A percentile compares a stretch with the other conserved stretches of the same genome.
phyloP scores from a whole-genome alignment of 805 yeast species.

The Candida piceae region DNA sequence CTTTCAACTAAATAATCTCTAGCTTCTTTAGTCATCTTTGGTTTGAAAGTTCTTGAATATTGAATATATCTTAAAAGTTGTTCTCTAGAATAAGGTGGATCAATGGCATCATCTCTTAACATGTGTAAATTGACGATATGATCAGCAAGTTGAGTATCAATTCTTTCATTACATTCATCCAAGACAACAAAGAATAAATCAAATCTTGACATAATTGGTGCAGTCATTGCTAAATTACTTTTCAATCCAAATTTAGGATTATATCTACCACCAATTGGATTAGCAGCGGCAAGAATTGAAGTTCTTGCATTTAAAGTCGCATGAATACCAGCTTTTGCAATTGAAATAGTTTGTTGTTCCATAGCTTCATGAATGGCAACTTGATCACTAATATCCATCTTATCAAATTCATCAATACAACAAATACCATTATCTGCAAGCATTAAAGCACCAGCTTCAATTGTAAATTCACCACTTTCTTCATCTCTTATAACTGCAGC shows the following conservation, averaged over 20 bases:
- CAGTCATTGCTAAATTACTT: constrained; percentile 89
- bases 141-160: constrained; percentile 84
- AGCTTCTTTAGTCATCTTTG: constrained; percentile 78
- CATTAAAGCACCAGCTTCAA: constrained; percentile 98
- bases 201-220: constrained; percentile 98
- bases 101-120: constrained; percentile 83
- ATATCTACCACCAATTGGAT: constrained; percentile 95
- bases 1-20: constrained; percentile 68
- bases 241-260: constrained; percentile 80
- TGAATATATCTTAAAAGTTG: constrained; percentile 83
- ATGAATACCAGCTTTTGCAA: constrained; percentile 98
- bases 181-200: constrained; percentile 91
- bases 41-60: constrained; percentile 91
- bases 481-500: constrained; percentile 98
- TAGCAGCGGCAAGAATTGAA: constrained; percentile 96
- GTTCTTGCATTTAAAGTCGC: constrained; percentile 97
- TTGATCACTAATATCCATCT: constrained; percentile 93
- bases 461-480: constrained; percentile 94
- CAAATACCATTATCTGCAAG: constrained; percentile 97
- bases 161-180: constrained; percentile 89
- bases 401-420: constrained; percentile 97
- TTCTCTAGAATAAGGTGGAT: constrained; percentile 85
- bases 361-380: constrained; percentile 99
- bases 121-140: constrained; percentile 93
- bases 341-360: constrained; percentile 99